Evolutionary conservation across 2,329 filamentous ascomycete genomes (phyloP), one percentile per base, ranked within the genome.

Genomic region (Rhynchosporium secalis): DNA sequence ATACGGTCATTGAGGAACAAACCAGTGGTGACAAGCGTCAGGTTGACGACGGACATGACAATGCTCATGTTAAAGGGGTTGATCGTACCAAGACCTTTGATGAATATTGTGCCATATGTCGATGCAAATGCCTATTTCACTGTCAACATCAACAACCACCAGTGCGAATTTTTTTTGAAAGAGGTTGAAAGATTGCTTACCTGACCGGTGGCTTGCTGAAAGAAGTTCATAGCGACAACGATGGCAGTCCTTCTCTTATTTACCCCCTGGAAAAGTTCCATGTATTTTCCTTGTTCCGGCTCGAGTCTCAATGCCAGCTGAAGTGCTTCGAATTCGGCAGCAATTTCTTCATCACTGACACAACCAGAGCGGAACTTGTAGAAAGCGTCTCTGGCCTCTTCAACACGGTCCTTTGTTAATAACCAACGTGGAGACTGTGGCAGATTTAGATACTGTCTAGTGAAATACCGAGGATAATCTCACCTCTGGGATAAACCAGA

Each of bases 331-430:
- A 51, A 51, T n/a, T 40, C 33, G n/a, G 49, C n/a, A 40, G 49
- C 49, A 52, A 52, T 51, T 51, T 51, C 48, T 38, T 51, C 48
- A 36, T 51, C 48, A 33, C 48, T 51, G 20, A 51, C 48, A 26
- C 48, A 51, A 5, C 48, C 48, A 36, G 31, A 29, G 9, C 48
- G 31, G 29, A 51, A 51, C n/a, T 51, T 51, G 48, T 51, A 51
- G 48, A 51, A 51, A 36, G 48, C 31, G 13, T 29, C 48, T 33
- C 36, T 51, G 8, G 48, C 48, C 48, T 51, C 31, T 8, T 51
- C 48, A 1, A 51, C 48, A n/a, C 48, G 31, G 48, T 51, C 48
- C 31, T 51, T 51, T 36, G 31, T 51, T 31, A 51, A 51, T 15
- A 51, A 12, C 48, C 48, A 51, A 51, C 48, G 48, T 51, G 48